Base-by-base conservation (phyloP, 1,139 yeast species). In the Petasospora fabianii region DNA sequence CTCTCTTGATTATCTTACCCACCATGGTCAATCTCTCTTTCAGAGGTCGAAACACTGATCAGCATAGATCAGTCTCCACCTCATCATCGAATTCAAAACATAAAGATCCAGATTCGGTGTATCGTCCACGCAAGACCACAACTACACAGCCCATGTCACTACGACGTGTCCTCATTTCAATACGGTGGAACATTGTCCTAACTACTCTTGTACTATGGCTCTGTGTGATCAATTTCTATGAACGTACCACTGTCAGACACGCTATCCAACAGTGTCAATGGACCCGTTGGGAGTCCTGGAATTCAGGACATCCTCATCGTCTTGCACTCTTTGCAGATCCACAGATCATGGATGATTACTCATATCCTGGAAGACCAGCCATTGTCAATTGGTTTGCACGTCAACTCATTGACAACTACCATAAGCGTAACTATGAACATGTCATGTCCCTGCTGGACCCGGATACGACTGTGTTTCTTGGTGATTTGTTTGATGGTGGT, bases 401-500 rank as follows among this genome's bases (percentile, higher is more conserved):
- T 44, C 60, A 64, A 41, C 50, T 71, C 8, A 41, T 66, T 20
- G 98, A 92, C 58, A 78, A 83, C 49, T 90, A 87, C 56, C 78
- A 87, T 44, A 80, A 77, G 48, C 69, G 94, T 46, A 88, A 90
- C 55, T 84, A 88, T 74, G 72, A 73, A 43, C 68, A 71, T 41
- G 65, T 84, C 36, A 82, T 84, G 49, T 53, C 64, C 8, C 51
- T 64, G 3, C 68, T 92, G 38, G 76, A 79, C 35, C 96, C 97
- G 0, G 84, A 90, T 54, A 68, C 86, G 3, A 77, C 80, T 1
- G 62, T 90, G 6, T 92, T 87, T 56, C 65, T 92, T 32, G 98
- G 98, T 0, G 98, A 92, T 58, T 62, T 90, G 43, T 86, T 90
- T 56, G 98, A 92, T 60, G 97, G 97, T 12, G 98, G 98, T 0